Evolutionary conservation across 345 rosid species (phyloP).

Genomic region (Punica granatum): DNA sequence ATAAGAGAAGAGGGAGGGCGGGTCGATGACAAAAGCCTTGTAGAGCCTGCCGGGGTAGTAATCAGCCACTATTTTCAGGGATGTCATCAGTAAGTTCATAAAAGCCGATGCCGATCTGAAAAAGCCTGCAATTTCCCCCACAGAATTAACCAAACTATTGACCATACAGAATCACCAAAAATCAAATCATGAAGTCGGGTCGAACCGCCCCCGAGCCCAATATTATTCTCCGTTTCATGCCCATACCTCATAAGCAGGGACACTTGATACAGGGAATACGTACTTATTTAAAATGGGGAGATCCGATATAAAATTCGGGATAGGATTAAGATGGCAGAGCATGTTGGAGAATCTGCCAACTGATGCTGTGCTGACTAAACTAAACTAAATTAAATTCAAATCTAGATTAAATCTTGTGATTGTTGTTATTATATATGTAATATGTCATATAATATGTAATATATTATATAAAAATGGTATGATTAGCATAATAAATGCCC

Average conservation of each 20-base stretch:
- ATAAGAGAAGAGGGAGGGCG: constrained; percentile 88
- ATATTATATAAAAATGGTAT: neutral
- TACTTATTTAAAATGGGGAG: no score
- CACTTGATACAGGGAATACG: no score
- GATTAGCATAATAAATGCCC: constrained; percentile 2
- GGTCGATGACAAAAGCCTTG: constrained; percentile 82
- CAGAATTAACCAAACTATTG: neutral
- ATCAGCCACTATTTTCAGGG: constrained; percentile 73
- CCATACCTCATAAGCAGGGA: no score
- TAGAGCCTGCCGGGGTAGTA: constrained; percentile 76
- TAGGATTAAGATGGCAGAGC: neutral
- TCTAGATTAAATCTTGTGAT: no score
- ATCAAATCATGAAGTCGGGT: neutral
- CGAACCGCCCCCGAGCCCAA: neutral
- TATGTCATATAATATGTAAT: no score
- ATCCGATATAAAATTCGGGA: neutral
- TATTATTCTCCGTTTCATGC: no score
- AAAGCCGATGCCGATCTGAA: constrained; percentile 94
- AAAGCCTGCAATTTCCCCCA: constrained; percentile 50
- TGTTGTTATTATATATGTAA: no score
- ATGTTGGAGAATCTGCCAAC: no score
- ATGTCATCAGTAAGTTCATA: constrained; percentile 58
- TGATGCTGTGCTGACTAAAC: no score
- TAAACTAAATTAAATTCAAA: no score
- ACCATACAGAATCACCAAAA: neutral